Evolutionary conservation across 192 early-diverging fungal genomes (phyloP).

Genomic region (Linderina pennispora): DNA sequence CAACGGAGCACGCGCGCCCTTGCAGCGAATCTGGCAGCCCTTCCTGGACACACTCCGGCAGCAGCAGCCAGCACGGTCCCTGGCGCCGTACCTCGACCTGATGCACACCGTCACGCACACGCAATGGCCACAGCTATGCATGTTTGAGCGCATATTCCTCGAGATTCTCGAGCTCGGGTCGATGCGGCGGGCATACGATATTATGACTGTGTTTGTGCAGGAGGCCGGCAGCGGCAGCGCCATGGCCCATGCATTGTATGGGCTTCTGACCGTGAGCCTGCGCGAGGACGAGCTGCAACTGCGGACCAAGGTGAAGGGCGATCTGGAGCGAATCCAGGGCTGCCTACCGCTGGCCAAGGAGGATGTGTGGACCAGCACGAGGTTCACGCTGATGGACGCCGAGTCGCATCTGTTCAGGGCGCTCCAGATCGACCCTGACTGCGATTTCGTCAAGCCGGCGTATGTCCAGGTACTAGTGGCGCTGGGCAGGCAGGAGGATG

Average conservation of each 20-base stretch:
- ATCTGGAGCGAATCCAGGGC: too few species aligned
- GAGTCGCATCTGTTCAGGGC: conserved; percentile 16
- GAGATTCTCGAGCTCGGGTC: conserved; percentile 3
- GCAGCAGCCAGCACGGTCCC: too few species aligned
- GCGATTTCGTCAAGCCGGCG: conserved; percentile 20
- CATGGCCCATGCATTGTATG: conserved; percentile 23
- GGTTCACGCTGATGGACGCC: conserved; percentile 17
- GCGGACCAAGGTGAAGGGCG: too few species aligned
- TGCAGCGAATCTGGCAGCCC: too few species aligned
- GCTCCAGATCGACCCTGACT: conserved; percentile 5
- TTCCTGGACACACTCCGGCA: too few species aligned
- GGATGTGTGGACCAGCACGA: conserved; percentile 3
- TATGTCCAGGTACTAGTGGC: conserved; percentile 31
- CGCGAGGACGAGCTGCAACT: too few species aligned
- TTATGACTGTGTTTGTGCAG: conserved; percentile 7
- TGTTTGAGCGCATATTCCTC: conserved; percentile 23
- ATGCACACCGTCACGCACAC: too few species aligned
- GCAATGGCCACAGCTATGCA: conserved; percentile 3
- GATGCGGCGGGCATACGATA: conserved; percentile 6
- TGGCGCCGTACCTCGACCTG: too few species aligned
- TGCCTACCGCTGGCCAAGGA: conserved; percentile 5
- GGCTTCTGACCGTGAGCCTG: conserved; percentile 24
- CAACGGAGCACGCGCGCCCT: too few species aligned
- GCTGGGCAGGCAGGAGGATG: conserved; percentile 1
- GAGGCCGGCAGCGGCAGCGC: conserved; percentile 19